These are phyloP conservation scores for Aegilops tauschii DNA, from an alignment of 176 grass and related monocot species.

Conservation along the genomic window DNA sequence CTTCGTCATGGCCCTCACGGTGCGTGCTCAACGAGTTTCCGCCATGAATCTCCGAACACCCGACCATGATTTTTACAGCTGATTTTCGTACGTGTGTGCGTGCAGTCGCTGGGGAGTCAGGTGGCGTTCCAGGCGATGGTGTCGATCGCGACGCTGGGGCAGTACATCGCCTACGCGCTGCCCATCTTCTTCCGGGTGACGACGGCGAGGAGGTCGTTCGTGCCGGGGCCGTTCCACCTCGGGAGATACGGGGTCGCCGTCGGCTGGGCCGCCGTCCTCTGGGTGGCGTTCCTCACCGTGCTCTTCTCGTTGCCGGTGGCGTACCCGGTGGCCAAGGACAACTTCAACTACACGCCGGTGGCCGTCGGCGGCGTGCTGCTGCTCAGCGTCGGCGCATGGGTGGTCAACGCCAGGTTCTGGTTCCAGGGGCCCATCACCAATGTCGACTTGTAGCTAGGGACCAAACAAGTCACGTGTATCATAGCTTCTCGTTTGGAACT, in stretches of 20 bases:
- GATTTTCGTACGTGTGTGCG: not conserved
- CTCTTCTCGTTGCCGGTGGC: conserved; percentile 81
- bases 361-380: conserved; percentile 58
- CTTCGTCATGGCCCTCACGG: conserved; percentile 69
- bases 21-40: not conserved
- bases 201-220: conserved; percentile 40
- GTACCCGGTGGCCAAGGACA: conserved; percentile 55
- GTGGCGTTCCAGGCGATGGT: conserved; percentile 91
- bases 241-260: conserved; percentile 21
- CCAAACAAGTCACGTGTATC: not conserved
- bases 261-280: conserved; percentile 60
- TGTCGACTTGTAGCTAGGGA: not conserved
- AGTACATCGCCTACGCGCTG: conserved; percentile 72
- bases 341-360: conserved; percentile 76
- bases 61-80: not conserved
- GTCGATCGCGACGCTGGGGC: conserved; percentile 56
- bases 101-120: conserved; percentile 62
- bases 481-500: not conserved
- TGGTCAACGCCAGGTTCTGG: conserved; percentile 54
- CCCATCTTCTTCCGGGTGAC: conserved; percentile 85
- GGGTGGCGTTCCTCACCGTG: conserved; percentile 65
- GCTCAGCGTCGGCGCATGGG: conserved; percentile 43
- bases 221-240: conserved; percentile 63
- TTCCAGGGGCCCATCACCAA: conserved; percentile 62
- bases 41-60: not conserved